Evolutionary conservation across 2,329 filamentous ascomycete genomes (phyloP).

Genomic region (Penicillium sp.): DNA sequence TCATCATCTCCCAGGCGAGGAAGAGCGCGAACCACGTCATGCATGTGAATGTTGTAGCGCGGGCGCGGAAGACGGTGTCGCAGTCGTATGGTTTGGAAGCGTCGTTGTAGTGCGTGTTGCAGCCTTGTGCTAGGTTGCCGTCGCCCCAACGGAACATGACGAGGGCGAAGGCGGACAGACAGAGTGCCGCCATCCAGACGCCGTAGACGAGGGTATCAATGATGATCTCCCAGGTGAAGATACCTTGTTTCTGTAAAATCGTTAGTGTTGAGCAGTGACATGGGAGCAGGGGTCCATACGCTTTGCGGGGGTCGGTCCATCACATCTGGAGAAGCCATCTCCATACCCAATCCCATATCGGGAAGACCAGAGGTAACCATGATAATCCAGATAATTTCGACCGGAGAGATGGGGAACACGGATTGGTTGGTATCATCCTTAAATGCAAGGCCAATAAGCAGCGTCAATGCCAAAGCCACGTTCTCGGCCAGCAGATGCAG

Average conservation of each 20-base stretch:
- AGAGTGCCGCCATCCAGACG: constrained; percentile 70
- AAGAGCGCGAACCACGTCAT: constrained; percentile 76
- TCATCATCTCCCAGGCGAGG: constrained; percentile 75
- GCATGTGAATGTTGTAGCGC: constrained; percentile 70
- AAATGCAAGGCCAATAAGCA: constrained; percentile 79
- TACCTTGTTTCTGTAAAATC: constrained; percentile 53
- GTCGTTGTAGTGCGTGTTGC: constrained; percentile 57
- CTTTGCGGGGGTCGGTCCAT: constrained; percentile 75
- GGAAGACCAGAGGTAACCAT: constrained; percentile 87
- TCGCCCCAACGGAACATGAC: constrained; percentile 63
- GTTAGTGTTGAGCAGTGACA: constrained; percentile 9
- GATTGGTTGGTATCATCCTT: constrained; percentile 69
- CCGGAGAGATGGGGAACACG: constrained; percentile 80
- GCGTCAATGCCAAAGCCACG: constrained; percentile 76
- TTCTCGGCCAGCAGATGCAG: constrained; percentile 77
- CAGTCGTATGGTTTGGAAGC: constrained; percentile 44
- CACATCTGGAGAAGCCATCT: constrained; percentile 71
- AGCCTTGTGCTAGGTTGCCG: constrained; percentile 58
- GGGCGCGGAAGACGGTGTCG: constrained; percentile 66
- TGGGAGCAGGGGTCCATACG: constrained; percentile 17
- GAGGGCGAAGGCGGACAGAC: constrained; percentile 61
- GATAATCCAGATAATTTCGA: constrained; percentile 92
- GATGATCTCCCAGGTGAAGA: constrained; percentile 76
- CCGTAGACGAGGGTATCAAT: constrained; percentile 80
- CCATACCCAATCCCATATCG: constrained; percentile 82